A percentile compares a stretch with the other conserved stretches of the same genome.
These are phyloP conservation scores for Ceratocystis alfenasii DNA, from an alignment of 2,329 filamentous ascomycete species.

Conservation along the genomic window DNA sequence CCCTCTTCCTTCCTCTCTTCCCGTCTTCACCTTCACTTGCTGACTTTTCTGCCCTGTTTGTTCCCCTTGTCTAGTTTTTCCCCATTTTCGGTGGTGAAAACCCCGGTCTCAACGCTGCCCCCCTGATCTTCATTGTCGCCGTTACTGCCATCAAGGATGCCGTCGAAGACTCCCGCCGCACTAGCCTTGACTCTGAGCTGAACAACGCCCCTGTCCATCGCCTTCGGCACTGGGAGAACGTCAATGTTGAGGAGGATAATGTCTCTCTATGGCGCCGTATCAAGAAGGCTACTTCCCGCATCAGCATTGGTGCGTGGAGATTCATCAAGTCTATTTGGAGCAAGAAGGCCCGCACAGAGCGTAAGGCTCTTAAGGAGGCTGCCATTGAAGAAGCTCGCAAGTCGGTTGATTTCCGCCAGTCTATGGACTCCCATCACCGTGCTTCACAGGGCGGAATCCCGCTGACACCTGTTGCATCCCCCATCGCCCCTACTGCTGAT, in stretches of 20 bases:
- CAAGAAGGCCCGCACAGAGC: conserved; percentile 39
- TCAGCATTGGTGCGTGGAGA: conserved; percentile 43
- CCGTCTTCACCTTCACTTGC: conserved; percentile 6
- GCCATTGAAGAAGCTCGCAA: conserved; percentile 43
- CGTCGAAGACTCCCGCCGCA: conserved; percentile 88
- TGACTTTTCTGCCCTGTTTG: conserved; percentile 14
- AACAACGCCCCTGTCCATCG: conserved; percentile 95
- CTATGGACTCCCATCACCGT: conserved; percentile 39
- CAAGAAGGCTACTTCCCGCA: conserved; percentile 73
- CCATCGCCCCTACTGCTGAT: conserved; percentile 40
- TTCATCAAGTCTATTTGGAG: conserved; percentile 38
- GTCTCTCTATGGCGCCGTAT: conserved; percentile 74
- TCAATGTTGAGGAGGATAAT: conserved; percentile 81
- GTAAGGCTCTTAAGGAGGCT: conserved; percentile 36
- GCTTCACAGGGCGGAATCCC: conserved; percentile 54
- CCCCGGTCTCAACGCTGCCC: conserved; percentile 78
- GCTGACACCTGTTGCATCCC: conserved; percentile 67
- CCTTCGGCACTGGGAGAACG: conserved; percentile 77
- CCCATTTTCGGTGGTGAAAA: conserved; percentile 89
- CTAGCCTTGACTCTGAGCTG: conserved; percentile 78
- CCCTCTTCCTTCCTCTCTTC: conserved; percentile 12
- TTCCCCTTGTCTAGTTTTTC: conserved; percentile 56
- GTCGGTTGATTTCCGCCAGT: conserved; percentile 41
- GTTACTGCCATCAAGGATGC: conserved; percentile 90
- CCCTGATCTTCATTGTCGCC: conserved; percentile 80